These are phyloP conservation scores for Blastobotrys mokoenaii DNA, from an alignment of 805 yeast genomes.

Conservation along the genomic window DNA sequence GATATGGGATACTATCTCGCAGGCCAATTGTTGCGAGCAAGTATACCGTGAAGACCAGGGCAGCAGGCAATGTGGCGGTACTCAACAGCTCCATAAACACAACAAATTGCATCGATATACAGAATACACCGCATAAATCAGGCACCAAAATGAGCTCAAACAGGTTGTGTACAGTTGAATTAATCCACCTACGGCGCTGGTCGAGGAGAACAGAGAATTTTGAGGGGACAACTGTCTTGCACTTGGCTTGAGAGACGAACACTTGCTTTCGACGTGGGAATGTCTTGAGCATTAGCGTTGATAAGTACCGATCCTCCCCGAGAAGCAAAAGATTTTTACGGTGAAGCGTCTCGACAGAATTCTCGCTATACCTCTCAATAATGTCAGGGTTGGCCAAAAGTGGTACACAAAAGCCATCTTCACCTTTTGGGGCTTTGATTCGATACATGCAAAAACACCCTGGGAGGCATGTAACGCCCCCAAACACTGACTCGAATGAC, in stretches of 20 bases:
- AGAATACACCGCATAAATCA: constrained; percentile 90
- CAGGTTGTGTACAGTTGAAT: constrained; percentile 88
- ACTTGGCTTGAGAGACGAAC: constrained; percentile 85
- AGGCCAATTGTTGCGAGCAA: constrained; percentile 67
- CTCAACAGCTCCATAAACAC: constrained; percentile 79
- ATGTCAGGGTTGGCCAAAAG: constrained; percentile 89
- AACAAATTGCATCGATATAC: constrained; percentile 92
- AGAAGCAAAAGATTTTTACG: constrained; percentile 74
- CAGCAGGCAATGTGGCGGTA: constrained; percentile 82
- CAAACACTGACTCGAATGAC: constrained; percentile 89
- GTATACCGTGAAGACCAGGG: constrained; percentile 74
- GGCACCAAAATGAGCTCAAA: constrained; percentile 80
- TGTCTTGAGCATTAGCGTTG: constrained; percentile 79
- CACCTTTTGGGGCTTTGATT: constrained; percentile 80
- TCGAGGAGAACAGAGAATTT: constrained; percentile 70
- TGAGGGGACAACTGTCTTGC: constrained; percentile 85
- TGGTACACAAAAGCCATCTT: constrained; percentile 82
- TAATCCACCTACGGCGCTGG: constrained; percentile 95
- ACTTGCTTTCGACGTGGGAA: constrained; percentile 85
- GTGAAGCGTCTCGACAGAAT: constrained; percentile 76
- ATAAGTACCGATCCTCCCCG: constrained; percentile 85
- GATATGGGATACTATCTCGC: constrained; percentile 65
- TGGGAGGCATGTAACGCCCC: constrained; percentile 91
- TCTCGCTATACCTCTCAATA: constrained; percentile 84
- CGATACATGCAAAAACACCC: constrained; percentile 94